Evolutionary conservation across 345 rosid species (phyloP), one percentile per base, ranked within the genome.

Genomic region (Combretum micranthum): DNA sequence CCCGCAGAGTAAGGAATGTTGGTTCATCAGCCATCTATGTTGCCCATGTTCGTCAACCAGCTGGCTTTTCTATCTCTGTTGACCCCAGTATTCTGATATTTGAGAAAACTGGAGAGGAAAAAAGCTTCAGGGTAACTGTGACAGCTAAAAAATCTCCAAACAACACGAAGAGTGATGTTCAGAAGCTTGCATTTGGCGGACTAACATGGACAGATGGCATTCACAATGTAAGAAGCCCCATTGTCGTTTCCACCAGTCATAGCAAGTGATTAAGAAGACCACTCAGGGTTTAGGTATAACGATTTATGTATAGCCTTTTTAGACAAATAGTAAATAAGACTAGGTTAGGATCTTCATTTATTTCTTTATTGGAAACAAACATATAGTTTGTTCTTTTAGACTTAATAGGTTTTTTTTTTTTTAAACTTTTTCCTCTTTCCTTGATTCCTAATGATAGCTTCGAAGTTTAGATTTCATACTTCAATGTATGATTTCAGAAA

Each of bases 201-300:
- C 61, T 84, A 15, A 66, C 62, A 18, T 84, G 91, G 91, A 61
- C 75, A 0, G 82, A 84, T 51, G 82, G 84, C 10, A 46, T 15
- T 15, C 91, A 82, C 54, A 64, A 64, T 42, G 86, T 84, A 0
- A 78, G 87, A 52, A 84, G 95, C 70, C 88, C 91, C 4, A 82
- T 84, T 67, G 80, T 55, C 13, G 78, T 77, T 47, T 61, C 69
- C 10, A 20, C 47, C 13, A 17, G 22, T 48, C 20, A 21, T n/a
- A 39, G 18, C 49, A 15, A 15, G 19, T 46, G 5, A 46, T 46
- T 14, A 7, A 9, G 4, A 46, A 15, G n/a, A 17, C 0, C 19
- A 46, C 17, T 14, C 10, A 2, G 3, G 2, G 10, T n/a, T 9
- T 45, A 13, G 2, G 17, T 2, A 9, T 2, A 2, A n/a, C 17